Percentiles rank a stretch among this genome's conserved stretches.
These are phyloP conservation scores for Neopestalotiopsis rosae DNA, from an alignment of 2,329 filamentous ascomycete genomes.

Conservation along the genomic window DNA sequence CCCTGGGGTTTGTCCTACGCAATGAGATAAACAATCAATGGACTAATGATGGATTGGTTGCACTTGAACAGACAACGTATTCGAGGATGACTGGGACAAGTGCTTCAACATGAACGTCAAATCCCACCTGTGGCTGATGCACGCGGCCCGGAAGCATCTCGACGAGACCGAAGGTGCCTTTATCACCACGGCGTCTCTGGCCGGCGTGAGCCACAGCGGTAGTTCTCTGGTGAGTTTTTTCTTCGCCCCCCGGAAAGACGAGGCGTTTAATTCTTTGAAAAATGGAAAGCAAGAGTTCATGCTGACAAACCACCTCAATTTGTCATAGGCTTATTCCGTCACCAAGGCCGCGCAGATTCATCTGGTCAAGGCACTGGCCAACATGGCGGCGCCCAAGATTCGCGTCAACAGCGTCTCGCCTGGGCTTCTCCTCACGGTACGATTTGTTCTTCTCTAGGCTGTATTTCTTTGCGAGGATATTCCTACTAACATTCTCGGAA, in stretches of 20 bases:
- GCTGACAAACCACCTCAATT: neutral
- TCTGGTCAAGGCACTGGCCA: conserved; percentile 58
- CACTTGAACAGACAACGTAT: conserved; percentile 46
- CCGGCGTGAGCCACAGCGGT: conserved; percentile 67
- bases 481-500: neutral
- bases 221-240: conserved; percentile 55
- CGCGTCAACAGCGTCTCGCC: conserved; percentile 65
- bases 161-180: conserved; percentile 65
- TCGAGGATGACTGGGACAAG: conserved; percentile 64
- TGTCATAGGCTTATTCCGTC: conserved; percentile 69
- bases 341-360: conserved; percentile 77
- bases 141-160: conserved; percentile 57
- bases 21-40: neutral
- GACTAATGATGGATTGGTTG: neutral
- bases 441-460: conserved; percentile 17
- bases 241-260: too few species aligned
- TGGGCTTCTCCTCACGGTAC: conserved; percentile 55
- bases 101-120: conserved; percentile 69
- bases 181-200: conserved; percentile 67
- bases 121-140: conserved; percentile 63
- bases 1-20: neutral
- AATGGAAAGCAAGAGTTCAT: neutral
- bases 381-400: conserved; percentile 58
- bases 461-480: neutral
- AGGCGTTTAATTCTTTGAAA: too few species aligned